A percentile compares a stretch with the other conserved stretches of the same genome.
These are phyloP conservation scores for Ophiocordyceps camponoti-saundersi DNA, from an alignment of 2,329 filamentous ascomycete genomes.

Conservation along the genomic window DNA sequence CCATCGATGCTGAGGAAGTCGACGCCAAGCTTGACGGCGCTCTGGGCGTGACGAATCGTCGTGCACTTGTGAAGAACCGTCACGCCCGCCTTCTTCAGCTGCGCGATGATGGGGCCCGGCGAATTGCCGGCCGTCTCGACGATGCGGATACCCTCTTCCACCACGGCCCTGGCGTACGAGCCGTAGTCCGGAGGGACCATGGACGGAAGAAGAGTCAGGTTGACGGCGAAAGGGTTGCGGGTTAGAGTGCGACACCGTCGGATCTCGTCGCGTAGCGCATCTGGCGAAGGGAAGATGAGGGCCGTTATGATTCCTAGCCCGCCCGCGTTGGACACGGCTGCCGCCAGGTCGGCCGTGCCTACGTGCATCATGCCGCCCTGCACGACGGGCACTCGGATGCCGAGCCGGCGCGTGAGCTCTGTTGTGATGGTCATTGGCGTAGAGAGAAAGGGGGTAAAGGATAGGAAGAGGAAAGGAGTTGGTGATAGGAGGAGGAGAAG, in stretches of 20 bases:
- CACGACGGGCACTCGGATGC: conserved; percentile 56
- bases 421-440: conserved; percentile 37
- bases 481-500: not conserved
- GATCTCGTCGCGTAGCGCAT: conserved; percentile 88
- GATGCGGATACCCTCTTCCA: conserved; percentile 80
- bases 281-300: conserved; percentile 82
- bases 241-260: conserved; percentile 69
- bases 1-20: conserved; percentile 96
- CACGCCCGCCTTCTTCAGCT: conserved; percentile 64
- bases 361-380: conserved; percentile 83
- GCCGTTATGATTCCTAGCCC: conserved; percentile 71
- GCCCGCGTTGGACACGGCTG: conserved; percentile 66
- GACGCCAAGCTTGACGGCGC: conserved; percentile 82
- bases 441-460: not conserved
- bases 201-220: conserved; percentile 82
- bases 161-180: conserved; percentile 80
- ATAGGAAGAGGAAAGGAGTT: not conserved
- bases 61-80: conserved; percentile 96
- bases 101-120: conserved; percentile 76
- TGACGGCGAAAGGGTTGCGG: conserved; percentile 71
- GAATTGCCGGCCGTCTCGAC: conserved; percentile 86
- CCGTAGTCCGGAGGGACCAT: conserved; percentile 82
- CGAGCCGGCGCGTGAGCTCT: conserved; percentile 38
- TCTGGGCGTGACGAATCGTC: conserved; percentile 81
- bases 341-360: conserved; percentile 62